Evolutionary conservation across 192 early-diverging fungal genomes (phyloP).

Genomic region (Irineochytrium annulatum): DNA sequence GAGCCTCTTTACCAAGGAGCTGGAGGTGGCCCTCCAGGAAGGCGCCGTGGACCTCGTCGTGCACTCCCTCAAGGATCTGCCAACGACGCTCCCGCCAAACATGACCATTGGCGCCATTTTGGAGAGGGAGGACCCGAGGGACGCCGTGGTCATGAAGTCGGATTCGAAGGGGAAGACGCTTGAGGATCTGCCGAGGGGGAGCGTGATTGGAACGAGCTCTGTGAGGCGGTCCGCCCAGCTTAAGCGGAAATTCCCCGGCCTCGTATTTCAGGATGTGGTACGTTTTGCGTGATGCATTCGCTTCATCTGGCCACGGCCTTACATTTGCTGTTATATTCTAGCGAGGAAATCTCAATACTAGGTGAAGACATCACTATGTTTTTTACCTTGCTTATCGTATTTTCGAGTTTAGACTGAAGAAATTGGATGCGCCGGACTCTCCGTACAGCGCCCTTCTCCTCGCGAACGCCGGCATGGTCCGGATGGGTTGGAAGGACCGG

Average conservation of each 20-base stretch:
- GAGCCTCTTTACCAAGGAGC: slow-evolving; percentile 47
- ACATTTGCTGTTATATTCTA: slow-evolving; percentile 22
- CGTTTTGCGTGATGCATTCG: slow-evolving; percentile 19
- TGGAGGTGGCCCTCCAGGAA: slow-evolving; percentile 71
- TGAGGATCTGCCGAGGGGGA: slow-evolving; percentile 63
- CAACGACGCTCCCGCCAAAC: slow-evolving; percentile 74
- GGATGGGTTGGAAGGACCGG: slow-evolving; percentile 62
- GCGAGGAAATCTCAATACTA: slow-evolving; percentile 80
- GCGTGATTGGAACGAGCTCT: slow-evolving; percentile 83
- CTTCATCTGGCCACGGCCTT: slow-evolving; percentile 19
- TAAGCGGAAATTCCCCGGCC: slow-evolving; percentile 65
- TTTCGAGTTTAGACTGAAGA: slow-evolving; percentile 48
- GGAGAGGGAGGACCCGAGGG: slow-evolving; percentile 85
- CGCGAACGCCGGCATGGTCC: slow-evolving; percentile 79
- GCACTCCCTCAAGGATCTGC: slow-evolving; percentile 92
- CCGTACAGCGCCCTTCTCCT: slow-evolving; percentile 77
- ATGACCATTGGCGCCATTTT: slow-evolving; percentile 80
- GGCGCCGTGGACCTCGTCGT: slow-evolving; percentile 78
- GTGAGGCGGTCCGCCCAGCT: slow-evolving; percentile 87
- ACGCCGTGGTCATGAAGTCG: slow-evolving; percentile 71
- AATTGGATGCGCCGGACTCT: slow-evolving; percentile 72
- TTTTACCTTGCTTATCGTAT: neutral
- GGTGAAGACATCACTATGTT: slow-evolving; percentile 20
- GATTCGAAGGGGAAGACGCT: slow-evolving; percentile 31
- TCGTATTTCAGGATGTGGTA: slow-evolving; percentile 76